These are phyloP conservation scores for Colletotrichum sp. DNA, from an alignment of 2,329 filamentous ascomycete species.

Conservation along the genomic window DNA sequence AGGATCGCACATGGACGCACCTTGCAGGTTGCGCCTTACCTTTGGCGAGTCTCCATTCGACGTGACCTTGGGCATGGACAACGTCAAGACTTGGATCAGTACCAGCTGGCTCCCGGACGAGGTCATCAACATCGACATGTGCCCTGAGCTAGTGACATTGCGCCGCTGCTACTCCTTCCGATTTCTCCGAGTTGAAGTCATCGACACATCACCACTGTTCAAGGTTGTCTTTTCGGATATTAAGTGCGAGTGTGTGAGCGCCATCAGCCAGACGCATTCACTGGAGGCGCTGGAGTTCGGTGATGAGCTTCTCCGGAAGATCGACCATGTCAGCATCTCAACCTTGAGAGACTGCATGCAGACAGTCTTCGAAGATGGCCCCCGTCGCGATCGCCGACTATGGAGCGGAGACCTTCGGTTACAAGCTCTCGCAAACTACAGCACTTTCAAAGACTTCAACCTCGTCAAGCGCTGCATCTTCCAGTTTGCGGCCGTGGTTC, in stretches of 20 bases:
- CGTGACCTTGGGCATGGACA: slow-evolving; percentile 36
- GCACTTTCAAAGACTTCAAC: slow-evolving; percentile 35
- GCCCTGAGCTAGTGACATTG: slow-evolving; percentile 31
- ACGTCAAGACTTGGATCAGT: slow-evolving; percentile 40
- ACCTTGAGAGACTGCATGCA: slow-evolving; percentile 43
- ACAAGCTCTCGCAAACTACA: slow-evolving; percentile 40
- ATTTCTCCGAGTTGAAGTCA: slow-evolving; percentile 35
- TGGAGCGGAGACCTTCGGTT: slow-evolving; percentile 41
- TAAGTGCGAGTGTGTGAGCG: slow-evolving; percentile 31
- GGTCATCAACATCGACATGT: slow-evolving; percentile 36
- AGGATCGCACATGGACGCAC: slow-evolving; percentile 37
- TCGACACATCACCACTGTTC: slow-evolving; percentile 38
- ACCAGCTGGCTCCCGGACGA: slow-evolving; percentile 42
- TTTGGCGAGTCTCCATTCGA: slow-evolving; percentile 41
- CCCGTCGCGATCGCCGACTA: slow-evolving; percentile 37
- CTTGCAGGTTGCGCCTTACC: slow-evolving; percentile 35
- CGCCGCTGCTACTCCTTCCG: slow-evolving; percentile 37
- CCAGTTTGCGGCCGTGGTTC: slow-evolving; percentile 35
- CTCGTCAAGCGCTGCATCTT: slow-evolving; percentile 40
- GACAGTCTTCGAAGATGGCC: slow-evolving; percentile 42
- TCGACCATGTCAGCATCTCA: slow-evolving; percentile 33
- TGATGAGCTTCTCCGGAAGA: slow-evolving; percentile 25
- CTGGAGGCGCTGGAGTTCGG: slow-evolving; percentile 22
- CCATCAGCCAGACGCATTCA: slow-evolving; percentile 22
- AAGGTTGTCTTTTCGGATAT: slow-evolving; percentile 34